Conservation (phyloP, 2,329 filamentous ascomycete species). For the Metarhizium brunneum region DNA sequence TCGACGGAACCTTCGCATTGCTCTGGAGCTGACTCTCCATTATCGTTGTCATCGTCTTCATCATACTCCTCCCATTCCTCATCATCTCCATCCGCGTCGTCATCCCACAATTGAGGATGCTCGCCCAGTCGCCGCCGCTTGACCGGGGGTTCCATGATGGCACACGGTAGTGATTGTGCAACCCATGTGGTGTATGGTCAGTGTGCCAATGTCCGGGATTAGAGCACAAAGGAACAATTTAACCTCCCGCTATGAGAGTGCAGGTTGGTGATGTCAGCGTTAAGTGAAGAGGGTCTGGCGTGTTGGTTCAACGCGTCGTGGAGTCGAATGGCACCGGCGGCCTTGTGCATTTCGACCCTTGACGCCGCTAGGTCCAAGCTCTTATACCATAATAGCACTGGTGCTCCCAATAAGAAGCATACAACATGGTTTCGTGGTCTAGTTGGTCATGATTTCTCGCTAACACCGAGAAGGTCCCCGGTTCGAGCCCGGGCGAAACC, state of each 20-base stretch:
- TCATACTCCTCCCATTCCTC: constrained; percentile 6
- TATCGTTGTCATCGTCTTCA: constrained; percentile 32
- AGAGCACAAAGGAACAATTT: not conserved
- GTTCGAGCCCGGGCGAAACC: constrained; percentile 29
- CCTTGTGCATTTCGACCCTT: too few species aligned
- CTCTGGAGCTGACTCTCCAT: constrained; percentile 38
- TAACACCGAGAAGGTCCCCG: constrained; percentile 30
- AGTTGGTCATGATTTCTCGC: constrained; percentile 29
- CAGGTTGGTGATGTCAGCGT: not conserved
- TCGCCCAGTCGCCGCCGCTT: constrained; percentile 52
- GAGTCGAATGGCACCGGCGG: too few species aligned
- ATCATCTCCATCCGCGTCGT: not conserved
- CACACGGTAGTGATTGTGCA: not conserved
- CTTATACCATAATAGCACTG: too few species aligned
- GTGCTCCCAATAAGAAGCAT: not conserved
- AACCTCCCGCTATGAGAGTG: not conserved
- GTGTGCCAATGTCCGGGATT: not conserved
- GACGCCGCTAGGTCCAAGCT: too few species aligned
- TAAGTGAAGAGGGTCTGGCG: constrained; percentile 2
- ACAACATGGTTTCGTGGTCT: constrained; percentile 24
- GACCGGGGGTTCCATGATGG: constrained; percentile 44
- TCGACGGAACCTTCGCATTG: constrained; percentile 37
- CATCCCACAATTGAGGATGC: constrained; percentile 19
- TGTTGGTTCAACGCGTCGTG: not conserved
- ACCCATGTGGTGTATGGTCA: constrained; percentile 4